Base-by-base conservation (phyloP, 2,329 filamentous ascomycete species). In the Cladophialophora chaetospira region DNA sequence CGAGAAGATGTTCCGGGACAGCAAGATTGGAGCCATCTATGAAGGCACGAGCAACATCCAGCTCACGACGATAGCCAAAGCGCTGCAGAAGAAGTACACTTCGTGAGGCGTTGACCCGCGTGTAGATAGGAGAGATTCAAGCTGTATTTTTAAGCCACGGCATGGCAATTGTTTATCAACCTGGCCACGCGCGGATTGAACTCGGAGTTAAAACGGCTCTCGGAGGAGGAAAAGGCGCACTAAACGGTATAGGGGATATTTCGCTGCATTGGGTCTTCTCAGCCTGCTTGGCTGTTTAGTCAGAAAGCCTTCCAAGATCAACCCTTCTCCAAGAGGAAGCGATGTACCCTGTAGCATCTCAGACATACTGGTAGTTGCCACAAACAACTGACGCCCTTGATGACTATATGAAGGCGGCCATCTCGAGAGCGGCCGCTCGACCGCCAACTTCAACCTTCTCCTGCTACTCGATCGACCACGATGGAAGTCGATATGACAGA, bases 1-100 rank as follows among this genome's bases (percentile, higher is more conserved):
- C 0, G 94, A 99, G 84, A 99, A 99, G 84, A 97, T 88, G 79
- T 99, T 88, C 82, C 82, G 94, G 44, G 94, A 99, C 73, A 94
- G 89, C 81, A 99, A 97, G 87, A 99, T 99, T 69, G 94, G 94
- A 8, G 91, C 91, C 63, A 97, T 97, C 66, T 97, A 97, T 72
- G 93, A 97, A 79, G 94, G 94, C 29, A 81, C 79, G 51, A 81
- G 78, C 71, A 88, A 88, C 66, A 87, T 88, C 63, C 85, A 88
- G 71, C 69, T 89, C 67, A 82, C 82, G 67, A 89, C 87, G 3
- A 89, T 89, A 72, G 86, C 84, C 26, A 88, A 86, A 77, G 68
- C 85, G 63, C 70, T 89, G 71, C 87, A 89, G 75, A 86, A 83
- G 75, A 76, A 84, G 69, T 89, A 88, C 69, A 87, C 85, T 19